Evolutionary conservation across 805 yeast species (phyloP).

Genomic region (Candida khao-thaluensis): DNA sequence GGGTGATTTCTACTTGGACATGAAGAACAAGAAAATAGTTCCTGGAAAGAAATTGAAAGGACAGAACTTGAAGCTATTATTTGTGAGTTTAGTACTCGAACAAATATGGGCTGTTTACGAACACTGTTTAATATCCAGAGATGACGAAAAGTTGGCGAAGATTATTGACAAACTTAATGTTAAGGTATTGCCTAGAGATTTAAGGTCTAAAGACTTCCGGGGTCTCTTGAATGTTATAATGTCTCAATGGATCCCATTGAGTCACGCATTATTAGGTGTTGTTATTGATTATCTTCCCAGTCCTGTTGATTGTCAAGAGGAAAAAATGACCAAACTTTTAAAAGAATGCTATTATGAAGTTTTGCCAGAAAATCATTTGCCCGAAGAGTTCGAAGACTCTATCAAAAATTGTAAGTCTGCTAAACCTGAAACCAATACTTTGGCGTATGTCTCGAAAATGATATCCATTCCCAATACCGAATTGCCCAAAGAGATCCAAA

Average conservation of each 20-base stretch:
- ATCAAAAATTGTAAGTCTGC: conserved; percentile 66
- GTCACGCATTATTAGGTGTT: conserved; percentile 78
- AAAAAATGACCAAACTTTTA: conserved; percentile 67
- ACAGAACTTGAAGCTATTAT: conserved; percentile 68
- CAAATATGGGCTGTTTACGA: conserved; percentile 91
- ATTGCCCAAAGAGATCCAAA: conserved; percentile 54
- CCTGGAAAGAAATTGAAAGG: conserved; percentile 64
- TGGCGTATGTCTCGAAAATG: conserved; percentile 86
- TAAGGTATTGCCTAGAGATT: conserved; percentile 69
- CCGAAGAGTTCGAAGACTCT: conserved; percentile 47
- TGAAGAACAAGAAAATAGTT: conserved; percentile 82
- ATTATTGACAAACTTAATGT: conserved; percentile 70
- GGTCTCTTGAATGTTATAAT: conserved; percentile 62
- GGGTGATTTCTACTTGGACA: conserved; percentile 92
- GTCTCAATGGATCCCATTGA: conserved; percentile 93
- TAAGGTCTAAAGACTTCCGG: conserved; percentile 74
- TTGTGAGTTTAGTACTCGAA: conserved; percentile 83
- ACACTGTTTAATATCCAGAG: conserved; percentile 59
- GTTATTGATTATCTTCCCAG: conserved; percentile 86
- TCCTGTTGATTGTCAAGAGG: conserved; percentile 72
- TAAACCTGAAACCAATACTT: conserved; percentile 49
- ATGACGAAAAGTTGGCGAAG: conserved; percentile 70
- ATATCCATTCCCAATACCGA: conserved; percentile 81
- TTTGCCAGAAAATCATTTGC: conserved; percentile 47
- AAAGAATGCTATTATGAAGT: conserved; percentile 42